Conservation (phyloP, 1,139 yeast genomes). For the Tardiomyces blankii region DNA sequence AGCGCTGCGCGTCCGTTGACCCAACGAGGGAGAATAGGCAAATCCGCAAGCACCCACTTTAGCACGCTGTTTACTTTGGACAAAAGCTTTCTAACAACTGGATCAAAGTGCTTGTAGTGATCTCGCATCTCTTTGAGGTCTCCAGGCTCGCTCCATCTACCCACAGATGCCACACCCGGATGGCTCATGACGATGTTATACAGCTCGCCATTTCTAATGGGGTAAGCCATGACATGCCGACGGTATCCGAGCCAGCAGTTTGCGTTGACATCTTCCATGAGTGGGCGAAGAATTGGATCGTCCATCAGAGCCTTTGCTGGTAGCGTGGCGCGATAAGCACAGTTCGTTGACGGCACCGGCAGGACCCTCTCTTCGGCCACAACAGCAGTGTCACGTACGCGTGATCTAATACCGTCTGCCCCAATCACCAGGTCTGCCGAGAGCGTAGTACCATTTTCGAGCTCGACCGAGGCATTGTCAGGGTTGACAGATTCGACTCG, state of each 20-base stretch:
- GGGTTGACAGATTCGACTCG: constrained; percentile 12
- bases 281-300: constrained; percentile 19
- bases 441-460: constrained; percentile 17
- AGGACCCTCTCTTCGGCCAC: constrained; percentile 6
- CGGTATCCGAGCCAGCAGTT: constrained; percentile 27
- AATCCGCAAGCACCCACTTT: constrained; percentile 8
- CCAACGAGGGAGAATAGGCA: constrained; percentile 9
- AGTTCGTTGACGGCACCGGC: constrained; percentile 21
- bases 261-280: constrained; percentile 21
- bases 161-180: constrained; percentile 10
- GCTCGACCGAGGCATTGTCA: constrained; percentile 17
- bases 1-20: constrained; percentile 8
- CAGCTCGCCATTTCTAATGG: constrained; percentile 10
- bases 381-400: constrained; percentile 8
- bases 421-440: constrained; percentile 27
- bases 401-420: constrained; percentile 25
- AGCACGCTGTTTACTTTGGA: constrained; percentile 6
- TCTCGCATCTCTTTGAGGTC: constrained; percentile 6
- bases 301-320: constrained; percentile 15
- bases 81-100: constrained; percentile 5
- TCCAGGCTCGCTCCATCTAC: constrained; percentile 9
- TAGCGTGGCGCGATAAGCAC: constrained; percentile 23
- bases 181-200: constrained; percentile 11
- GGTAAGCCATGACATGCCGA: constrained; percentile 11
- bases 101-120: constrained; percentile 6